These are phyloP conservation scores for Ehretia macrophylla DNA, from an alignment of 257 asterid species.

Conservation along the genomic window DNA sequence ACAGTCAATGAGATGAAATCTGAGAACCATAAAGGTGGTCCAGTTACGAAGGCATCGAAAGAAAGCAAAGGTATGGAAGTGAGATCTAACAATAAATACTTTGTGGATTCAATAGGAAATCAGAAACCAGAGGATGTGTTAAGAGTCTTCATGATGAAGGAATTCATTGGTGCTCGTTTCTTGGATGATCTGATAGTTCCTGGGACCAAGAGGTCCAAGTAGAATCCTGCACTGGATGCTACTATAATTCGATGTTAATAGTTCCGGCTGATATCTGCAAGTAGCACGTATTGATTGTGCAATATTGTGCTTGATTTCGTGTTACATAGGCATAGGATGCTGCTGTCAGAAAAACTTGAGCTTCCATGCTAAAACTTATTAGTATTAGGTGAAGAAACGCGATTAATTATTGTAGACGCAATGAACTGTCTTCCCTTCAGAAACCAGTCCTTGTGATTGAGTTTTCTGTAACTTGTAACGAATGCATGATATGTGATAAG, in stretches of 20 bases:
- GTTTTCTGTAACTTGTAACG: too few species aligned
- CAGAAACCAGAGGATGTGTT: conserved; percentile 31
- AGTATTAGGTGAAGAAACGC: too few species aligned
- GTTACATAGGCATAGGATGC: too few species aligned
- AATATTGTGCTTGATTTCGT: too few species aligned
- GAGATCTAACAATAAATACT: neutral
- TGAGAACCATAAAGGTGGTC: conserved; percentile 20
- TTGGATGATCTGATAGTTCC: conserved; percentile 27
- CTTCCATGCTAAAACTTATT: too few species aligned
- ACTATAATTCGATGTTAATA: too few species aligned
- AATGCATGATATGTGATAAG: too few species aligned
- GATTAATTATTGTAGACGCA: too few species aligned
- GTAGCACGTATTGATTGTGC: neutral
- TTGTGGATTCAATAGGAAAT: conserved; percentile 9
- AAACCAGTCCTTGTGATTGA: too few species aligned
- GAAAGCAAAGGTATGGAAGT: neutral
- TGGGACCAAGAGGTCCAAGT: conserved; percentile 18
- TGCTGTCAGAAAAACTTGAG: too few species aligned
- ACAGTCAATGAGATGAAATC: conserved; percentile 28
- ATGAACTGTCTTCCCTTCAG: too few species aligned
- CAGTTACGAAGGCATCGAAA: conserved; percentile 5
- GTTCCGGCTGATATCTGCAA: too few species aligned
- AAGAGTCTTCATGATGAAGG: conserved; percentile 34
- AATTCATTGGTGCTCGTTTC: conserved; percentile 22
- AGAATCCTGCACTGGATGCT: neutral